A percentile compares a stretch with the other conserved stretches of the same genome.
phyloP scores from a whole-genome alignment of 2,329 filamentous ascomycete species.

The Stemphylium lycopersici region DNA sequence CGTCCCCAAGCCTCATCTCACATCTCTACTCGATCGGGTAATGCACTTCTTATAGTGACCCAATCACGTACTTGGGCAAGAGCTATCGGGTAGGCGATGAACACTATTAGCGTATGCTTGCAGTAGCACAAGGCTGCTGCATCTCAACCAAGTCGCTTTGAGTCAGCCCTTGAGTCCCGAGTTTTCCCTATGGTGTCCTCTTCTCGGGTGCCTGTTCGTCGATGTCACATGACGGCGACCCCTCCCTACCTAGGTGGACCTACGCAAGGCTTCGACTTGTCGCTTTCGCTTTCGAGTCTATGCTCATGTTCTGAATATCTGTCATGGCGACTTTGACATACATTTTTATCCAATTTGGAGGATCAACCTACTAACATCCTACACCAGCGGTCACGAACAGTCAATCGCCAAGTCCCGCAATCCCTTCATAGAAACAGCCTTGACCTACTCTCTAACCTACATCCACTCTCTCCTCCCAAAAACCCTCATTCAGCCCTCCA shows the following conservation, averaged over 20 bases:
- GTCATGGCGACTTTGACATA: background rate
- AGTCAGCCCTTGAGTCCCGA: background rate
- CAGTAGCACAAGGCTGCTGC: background rate
- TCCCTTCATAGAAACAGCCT: slow-evolving; percentile 88
- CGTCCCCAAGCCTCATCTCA: slow-evolving; percentile 1
- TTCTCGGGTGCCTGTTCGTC: background rate
- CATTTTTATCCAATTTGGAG: background rate
- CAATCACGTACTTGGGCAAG: background rate
- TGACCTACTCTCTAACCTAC: slow-evolving; percentile 87
- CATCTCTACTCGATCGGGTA: slow-evolving; percentile 16
- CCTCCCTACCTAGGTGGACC: no score
- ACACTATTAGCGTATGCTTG: background rate
- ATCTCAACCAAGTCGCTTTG: background rate
- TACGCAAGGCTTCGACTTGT: no score
- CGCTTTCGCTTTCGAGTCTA: background rate
- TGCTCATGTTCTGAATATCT: background rate
- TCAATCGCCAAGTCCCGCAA: slow-evolving; percentile 64
- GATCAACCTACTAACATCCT: background rate
- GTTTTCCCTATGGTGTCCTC: background rate
- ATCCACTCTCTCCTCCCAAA: slow-evolving; percentile 59
- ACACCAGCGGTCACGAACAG: slow-evolving; percentile 42
- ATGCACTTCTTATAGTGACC: slow-evolving; percentile 4
- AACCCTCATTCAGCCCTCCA: slow-evolving; percentile 68
- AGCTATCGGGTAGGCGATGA: background rate
- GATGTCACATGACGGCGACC: background rate